Evolutionary conservation across 371 early-diverging fungal species (phyloP).

Genomic region (Pancytospora philotis): DNA sequence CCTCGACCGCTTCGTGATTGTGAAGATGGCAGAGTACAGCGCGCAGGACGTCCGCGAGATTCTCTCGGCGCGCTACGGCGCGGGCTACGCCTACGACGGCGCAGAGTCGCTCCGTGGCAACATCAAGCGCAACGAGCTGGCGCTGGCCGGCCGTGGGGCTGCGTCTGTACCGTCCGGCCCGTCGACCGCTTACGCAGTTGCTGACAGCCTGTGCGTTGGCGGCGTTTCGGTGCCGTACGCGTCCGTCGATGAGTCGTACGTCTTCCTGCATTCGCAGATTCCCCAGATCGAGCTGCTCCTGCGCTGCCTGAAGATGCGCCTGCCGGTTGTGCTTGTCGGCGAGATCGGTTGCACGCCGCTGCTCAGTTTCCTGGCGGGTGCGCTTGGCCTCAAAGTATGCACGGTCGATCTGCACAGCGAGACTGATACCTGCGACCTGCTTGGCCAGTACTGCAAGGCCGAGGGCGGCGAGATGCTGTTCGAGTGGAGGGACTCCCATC

Average conservation of each 20-base stretch:
- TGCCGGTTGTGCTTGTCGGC: slow-evolving; percentile 50
- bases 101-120: slow-evolving; percentile 32
- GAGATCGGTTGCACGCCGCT: slow-evolving; percentile 21
- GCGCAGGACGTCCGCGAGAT: slow-evolving; percentile 49
- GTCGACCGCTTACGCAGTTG: too few relatives aligned
- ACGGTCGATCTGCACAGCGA: slow-evolving; percentile 46
- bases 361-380: slow-evolving; percentile 28
- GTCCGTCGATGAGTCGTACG: slow-evolving; percentile 16
- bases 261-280: slow-evolving; percentile 49
- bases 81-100: background rate
- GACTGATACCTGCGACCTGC: slow-evolving; percentile 51
- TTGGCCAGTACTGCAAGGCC: slow-evolving; percentile 49
- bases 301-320: slow-evolving; percentile 20
- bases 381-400: slow-evolving; percentile 19
- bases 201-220: background rate
- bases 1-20: slow-evolving; percentile 86
- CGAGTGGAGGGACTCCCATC: slow-evolving; percentile 35
- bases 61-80: slow-evolving; percentile 20
- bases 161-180: background rate
- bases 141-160: too few relatives aligned
- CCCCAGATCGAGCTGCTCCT: slow-evolving; percentile 35
- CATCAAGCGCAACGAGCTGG: slow-evolving; percentile 30
- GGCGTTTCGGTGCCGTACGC: slow-evolving; percentile 3
- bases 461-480: slow-evolving; percentile 8
- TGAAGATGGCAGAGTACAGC: slow-evolving; percentile 66